Conservation (phyloP, 2,329 filamentous ascomycete genomes). For the Trichoderma brevicompactum region DNA sequence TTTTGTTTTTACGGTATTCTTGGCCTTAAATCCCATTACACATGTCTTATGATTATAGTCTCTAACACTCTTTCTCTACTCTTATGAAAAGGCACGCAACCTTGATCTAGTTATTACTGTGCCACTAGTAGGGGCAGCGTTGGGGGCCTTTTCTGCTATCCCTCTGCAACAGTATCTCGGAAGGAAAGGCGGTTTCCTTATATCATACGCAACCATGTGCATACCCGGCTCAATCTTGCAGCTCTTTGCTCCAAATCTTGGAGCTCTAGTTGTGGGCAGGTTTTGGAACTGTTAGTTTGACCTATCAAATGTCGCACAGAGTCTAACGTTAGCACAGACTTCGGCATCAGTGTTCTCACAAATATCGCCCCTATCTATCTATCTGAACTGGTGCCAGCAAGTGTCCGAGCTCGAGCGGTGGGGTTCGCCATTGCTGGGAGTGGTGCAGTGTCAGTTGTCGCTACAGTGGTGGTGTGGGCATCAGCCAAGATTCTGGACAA, state of each 20-base stretch:
- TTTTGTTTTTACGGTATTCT: no score
- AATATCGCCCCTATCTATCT: not conserved
- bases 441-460: not conserved
- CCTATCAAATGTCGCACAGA: not conserved
- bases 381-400: not conserved
- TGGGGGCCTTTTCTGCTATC: not conserved
- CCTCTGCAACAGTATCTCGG: not conserved
- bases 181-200: not conserved
- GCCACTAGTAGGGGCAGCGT: not conserved
- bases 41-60: not conserved
- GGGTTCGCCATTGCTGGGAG: not conserved
- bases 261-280: not conserved
- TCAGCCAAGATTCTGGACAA: not conserved
- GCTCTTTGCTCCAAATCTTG: not conserved
- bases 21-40: no score
- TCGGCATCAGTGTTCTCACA: not conserved
- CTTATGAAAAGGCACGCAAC: not conserved
- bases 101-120: not conserved
- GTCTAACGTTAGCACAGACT: not conserved
- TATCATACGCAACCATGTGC: not conserved
- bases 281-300: constrained; percentile 1
- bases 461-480: not conserved
- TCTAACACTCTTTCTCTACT: not conserved
- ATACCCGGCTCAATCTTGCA: not conserved
- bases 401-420: not conserved